These are phyloP conservation scores for Thelonectria rubi DNA, from an alignment of 2,329 filamentous ascomycete species.

Conservation along the genomic window DNA sequence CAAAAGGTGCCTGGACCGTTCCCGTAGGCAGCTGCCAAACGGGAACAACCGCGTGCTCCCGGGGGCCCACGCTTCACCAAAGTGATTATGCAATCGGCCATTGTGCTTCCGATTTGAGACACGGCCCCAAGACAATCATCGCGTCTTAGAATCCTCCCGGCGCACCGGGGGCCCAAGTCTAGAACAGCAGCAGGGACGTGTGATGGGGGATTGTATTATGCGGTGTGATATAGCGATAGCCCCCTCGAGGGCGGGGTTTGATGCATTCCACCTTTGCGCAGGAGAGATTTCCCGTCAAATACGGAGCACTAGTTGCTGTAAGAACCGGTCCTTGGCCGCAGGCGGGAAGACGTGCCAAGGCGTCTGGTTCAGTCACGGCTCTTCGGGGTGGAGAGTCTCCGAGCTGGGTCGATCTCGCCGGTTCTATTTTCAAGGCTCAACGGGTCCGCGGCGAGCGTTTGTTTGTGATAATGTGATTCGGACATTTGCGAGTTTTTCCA, in stretches of 20 bases:
- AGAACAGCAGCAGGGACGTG: not conserved
- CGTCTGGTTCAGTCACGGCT: not conserved
- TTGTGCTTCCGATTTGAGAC: not conserved
- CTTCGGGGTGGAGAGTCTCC: not conserved
- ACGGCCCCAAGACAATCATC: not conserved
- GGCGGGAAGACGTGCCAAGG: not conserved
- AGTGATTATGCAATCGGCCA: not conserved
- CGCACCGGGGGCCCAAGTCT: not conserved
- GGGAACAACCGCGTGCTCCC: constrained; percentile 1
- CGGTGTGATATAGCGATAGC: not conserved
- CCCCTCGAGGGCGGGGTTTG: not conserved
- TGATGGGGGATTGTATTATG: not conserved
- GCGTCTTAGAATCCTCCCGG: not conserved
- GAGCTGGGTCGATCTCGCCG: not conserved
- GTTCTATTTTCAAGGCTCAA: not conserved
- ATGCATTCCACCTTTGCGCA: not conserved
- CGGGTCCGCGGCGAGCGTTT: not conserved
- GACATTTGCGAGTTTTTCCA: not conserved
- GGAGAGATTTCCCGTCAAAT: too few species aligned
- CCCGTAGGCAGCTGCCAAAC: not conserved
- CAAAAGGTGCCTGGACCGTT: not conserved
- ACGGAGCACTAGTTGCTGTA: too few species aligned
- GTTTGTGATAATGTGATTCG: not conserved
- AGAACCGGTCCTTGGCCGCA: not conserved
- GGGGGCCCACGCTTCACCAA: not conserved